Evolutionary conservation across 129 eudicot species (phyloP).

Genomic region (Daucus carota): DH1_v3.0 NC_030384.2:40099501-40100000

Average conservation of each 20-base stretch:
- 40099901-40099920: background rate
- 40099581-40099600: background rate
- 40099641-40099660: background rate
- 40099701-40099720: background rate
- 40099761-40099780: too few relatives aligned
- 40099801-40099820: background rate
- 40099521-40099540: background rate
- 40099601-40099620: background rate
- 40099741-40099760: background rate
- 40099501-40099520: background rate
- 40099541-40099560: background rate
- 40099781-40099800: background rate
- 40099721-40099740: background rate
- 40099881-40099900: background rate
- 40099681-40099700: background rate
- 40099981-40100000: background rate
- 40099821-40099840: too few relatives aligned
- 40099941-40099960: background rate
- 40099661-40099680: background rate
- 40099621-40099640: background rate
- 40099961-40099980: background rate
- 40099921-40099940: background rate
- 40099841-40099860: background rate
- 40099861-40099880: background rate
- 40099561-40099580: background rate